phyloP scores from a whole-genome alignment of 1,139 yeast species.

The Pichia sp. region DNA sequence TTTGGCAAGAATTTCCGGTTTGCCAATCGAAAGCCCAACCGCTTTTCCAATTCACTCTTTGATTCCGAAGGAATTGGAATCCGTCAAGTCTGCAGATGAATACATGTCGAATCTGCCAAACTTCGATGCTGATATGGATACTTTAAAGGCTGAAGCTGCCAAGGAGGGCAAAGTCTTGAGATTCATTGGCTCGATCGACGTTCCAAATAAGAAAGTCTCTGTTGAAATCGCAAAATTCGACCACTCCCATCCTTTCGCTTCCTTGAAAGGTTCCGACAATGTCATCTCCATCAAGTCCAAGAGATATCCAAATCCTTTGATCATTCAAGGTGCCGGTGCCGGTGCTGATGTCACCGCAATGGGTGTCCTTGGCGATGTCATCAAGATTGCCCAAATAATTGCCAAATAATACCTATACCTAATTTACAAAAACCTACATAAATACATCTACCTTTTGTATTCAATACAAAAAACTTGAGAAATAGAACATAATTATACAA shows the following conservation, averaged over 20 bases:
- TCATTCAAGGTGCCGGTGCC: slow-evolving; percentile 98
- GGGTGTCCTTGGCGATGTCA: slow-evolving; percentile 91
- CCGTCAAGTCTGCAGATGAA: slow-evolving; percentile 68
- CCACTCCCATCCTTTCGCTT: slow-evolving; percentile 90
- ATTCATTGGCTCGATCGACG: slow-evolving; percentile 87
- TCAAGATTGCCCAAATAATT: slow-evolving; percentile 86
- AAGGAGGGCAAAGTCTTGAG: slow-evolving; percentile 82
- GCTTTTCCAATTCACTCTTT: slow-evolving; percentile 94
- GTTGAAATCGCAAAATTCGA: slow-evolving; percentile 88
- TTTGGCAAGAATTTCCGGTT: slow-evolving; percentile 87
- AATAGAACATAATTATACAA: neutral
- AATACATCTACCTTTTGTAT: neutral
- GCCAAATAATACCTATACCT: slow-evolving; percentile 32
- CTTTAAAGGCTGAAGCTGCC: slow-evolving; percentile 75
- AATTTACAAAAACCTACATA: no score
- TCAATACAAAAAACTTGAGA: neutral
- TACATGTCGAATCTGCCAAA: slow-evolving; percentile 77
- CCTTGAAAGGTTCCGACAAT: slow-evolving; percentile 92
- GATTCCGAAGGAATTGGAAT: slow-evolving; percentile 82
- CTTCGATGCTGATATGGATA: slow-evolving; percentile 74
- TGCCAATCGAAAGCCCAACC: slow-evolving; percentile 80
- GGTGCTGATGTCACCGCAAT: slow-evolving; percentile 99
- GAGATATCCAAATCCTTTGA: slow-evolving; percentile 88
- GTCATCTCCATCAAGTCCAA: slow-evolving; percentile 87
- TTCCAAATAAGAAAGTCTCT: slow-evolving; percentile 59